Conservation (phyloP, 2,329 filamentous ascomycete species). For the Albifimbria verrucaria region DNA sequence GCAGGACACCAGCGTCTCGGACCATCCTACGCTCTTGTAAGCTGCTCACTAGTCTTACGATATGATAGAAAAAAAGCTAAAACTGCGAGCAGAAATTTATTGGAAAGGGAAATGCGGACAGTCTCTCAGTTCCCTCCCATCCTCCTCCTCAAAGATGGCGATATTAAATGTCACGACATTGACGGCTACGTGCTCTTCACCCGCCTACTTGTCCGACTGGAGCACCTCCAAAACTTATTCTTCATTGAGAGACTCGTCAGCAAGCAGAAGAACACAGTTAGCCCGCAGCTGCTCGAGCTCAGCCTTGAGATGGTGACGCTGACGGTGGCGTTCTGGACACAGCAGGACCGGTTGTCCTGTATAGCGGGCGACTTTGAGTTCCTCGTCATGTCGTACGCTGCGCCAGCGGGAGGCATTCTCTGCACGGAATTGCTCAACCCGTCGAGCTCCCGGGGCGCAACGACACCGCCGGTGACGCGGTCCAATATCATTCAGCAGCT, state of each 20-base stretch:
- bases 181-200: conserved; percentile 25
- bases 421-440: conserved; percentile 42
- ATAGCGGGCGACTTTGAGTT: conserved; percentile 5
- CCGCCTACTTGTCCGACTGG: conserved; percentile 43
- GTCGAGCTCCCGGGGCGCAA: background rate
- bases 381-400: conserved; percentile 47
- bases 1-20: background rate
- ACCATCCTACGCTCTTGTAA: background rate
- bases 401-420: conserved; percentile 46
- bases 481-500: conserved; percentile 50
- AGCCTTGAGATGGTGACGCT: conserved; percentile 46
- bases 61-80: background rate
- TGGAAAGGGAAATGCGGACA: background rate
- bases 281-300: conserved; percentile 37
- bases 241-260: conserved; percentile 56
- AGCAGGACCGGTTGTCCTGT: conserved; percentile 41
- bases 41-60: background rate
- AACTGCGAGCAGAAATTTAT: background rate
- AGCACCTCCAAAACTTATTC: conserved; percentile 55
- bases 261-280: conserved; percentile 35
- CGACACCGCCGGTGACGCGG: conserved; percentile 32
- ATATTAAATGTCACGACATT: background rate
- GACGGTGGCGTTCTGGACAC: conserved; percentile 46
- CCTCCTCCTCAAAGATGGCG: background rate
- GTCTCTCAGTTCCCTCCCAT: background rate